Percentiles rank a stretch among this genome's conserved stretches.
Conservation (phyloP, 164 flowering plant genomes). For the Annona cherimola region DNA sequence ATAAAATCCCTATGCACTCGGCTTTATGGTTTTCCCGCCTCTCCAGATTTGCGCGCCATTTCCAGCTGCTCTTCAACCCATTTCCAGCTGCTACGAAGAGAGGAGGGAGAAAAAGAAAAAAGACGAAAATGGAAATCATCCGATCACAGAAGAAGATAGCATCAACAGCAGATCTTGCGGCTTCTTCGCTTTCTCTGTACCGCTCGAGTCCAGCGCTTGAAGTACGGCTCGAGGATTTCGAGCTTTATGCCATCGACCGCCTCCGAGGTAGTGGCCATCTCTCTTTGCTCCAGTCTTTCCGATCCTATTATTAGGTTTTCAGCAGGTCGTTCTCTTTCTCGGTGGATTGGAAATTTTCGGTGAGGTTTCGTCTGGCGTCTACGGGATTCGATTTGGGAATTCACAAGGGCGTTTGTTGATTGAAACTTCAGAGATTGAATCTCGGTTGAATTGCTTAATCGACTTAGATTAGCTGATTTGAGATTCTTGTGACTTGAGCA, state of each 20-base stretch:
- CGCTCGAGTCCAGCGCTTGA: constrained; percentile 72
- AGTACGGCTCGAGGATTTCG: constrained; percentile 86
- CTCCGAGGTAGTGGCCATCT: constrained; percentile 57
- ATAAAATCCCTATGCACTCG: no score
- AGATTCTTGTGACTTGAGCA: no score
- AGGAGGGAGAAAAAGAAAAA: not conserved
- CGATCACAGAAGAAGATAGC: constrained; percentile 37
- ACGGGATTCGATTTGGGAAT: no score
- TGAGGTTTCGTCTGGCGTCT: not conserved
- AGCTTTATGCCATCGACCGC: constrained; percentile 83
- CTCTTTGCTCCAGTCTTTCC: not conserved
- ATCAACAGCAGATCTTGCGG: constrained; percentile 14
- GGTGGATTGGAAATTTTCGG: not conserved
- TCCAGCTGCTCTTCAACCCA: no score
- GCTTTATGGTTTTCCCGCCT: no score
- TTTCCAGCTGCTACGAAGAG: not conserved
- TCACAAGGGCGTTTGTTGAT: not conserved
- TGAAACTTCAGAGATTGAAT: no score
- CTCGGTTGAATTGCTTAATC: not conserved
- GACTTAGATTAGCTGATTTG: not conserved
- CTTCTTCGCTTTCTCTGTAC: constrained; percentile 57
- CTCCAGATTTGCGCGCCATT: no score
- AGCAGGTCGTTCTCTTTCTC: not conserved
- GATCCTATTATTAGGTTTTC: not conserved
- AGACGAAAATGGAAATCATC: constrained; percentile 47